phyloP scores from a whole-genome alignment of 768 basidiomycete genomes.

The Kwoniella newhampshirensis region DNA sequence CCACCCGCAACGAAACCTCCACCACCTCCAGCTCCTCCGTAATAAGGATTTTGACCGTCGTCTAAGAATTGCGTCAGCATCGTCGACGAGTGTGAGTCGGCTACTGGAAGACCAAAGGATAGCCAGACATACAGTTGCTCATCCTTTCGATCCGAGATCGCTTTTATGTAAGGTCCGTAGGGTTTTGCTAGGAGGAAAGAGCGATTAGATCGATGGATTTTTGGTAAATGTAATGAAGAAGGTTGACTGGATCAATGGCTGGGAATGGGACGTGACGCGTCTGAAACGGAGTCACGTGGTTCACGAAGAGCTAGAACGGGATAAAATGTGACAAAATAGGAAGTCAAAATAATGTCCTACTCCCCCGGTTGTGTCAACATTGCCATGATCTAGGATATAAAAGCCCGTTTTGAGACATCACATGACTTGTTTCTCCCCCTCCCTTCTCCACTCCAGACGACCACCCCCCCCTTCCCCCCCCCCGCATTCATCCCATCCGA shows the following conservation, averaged over 20 bases:
- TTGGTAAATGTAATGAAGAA: background rate
- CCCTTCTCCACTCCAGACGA: conserved; percentile 20
- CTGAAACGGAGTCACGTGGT: conserved; percentile 11
- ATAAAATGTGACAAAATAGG: conserved; percentile 6
- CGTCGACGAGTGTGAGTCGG: background rate
- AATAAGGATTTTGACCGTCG: conserved; percentile 43
- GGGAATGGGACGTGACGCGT: conserved; percentile 2
- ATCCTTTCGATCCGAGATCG: background rate
- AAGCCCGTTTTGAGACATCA: conserved; percentile 3
- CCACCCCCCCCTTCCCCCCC: conserved; percentile 11
- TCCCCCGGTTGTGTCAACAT: background rate
- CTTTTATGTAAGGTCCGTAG: background rate
- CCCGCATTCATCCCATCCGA: too few species aligned
- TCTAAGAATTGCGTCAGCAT: conserved; percentile 17
- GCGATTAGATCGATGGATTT: background rate
- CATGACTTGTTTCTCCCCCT: conserved; percentile 12
- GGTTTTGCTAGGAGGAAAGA: background rate
- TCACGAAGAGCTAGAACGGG: background rate
- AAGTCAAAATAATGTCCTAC: background rate
- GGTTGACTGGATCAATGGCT: conserved; percentile 12
- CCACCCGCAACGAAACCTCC: conserved; percentile 35
- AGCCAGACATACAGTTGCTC: conserved; percentile 17
- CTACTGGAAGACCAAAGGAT: background rate
- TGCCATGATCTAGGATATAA: too few species aligned
- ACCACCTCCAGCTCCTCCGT: conserved; percentile 36